Base-by-base conservation (phyloP, 148 eudicot species). In the Chenopodium formosanum region DNA sequence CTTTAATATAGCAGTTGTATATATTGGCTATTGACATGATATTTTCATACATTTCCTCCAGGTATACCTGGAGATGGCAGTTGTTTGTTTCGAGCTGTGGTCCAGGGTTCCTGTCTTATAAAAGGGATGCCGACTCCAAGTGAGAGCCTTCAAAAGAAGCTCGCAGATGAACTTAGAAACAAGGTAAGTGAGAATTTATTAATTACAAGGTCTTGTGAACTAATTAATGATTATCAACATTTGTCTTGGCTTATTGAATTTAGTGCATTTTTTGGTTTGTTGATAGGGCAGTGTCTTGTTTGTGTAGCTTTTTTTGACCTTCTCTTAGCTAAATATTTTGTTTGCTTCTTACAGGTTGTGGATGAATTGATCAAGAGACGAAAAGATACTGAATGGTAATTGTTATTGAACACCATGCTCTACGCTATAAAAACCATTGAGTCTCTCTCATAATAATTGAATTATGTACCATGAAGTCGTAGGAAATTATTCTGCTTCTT, bases 31-130 rank as follows among this genome's bases (percentile, higher is more conserved):
- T 73, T 25, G 76, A 20, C 60, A 46, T 72, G 31, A 72, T 5
- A 11, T 62, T 46, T 22, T 14, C 44, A 60, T 70, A 32, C 8
- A 23, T 78, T 73, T 84, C 78, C 32, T 89, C 75, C 82, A 94
- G 98, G 94, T 50, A 88, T 94, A 86, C 91, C 92, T 13, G 98
- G 93, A 63, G 98, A 94, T 82, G 98, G 98, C 63, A 90, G 97
- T 75, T 94, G 98, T 83, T 85, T 94, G 81, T 94, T 94, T 82
- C 88, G 97, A 13, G 92, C 98, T 11, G 94, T 94, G 72, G 98
- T 83, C 70, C 89, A 91, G 84, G 94, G 98, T 56, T 90, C 94
- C 74, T 88, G 88, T 84, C 81, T 91, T 80, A 88, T 92, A 84
- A 78, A 74, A 78, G 98, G 97, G 79, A 89, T 86, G 83, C 87